Percentiles rank a stretch among this genome's conserved stretches.
These are phyloP conservation scores for Phytophthora crassamura DNA, from an alignment of 352 stramenopile genomes.

Conservation along the genomic window DNA sequence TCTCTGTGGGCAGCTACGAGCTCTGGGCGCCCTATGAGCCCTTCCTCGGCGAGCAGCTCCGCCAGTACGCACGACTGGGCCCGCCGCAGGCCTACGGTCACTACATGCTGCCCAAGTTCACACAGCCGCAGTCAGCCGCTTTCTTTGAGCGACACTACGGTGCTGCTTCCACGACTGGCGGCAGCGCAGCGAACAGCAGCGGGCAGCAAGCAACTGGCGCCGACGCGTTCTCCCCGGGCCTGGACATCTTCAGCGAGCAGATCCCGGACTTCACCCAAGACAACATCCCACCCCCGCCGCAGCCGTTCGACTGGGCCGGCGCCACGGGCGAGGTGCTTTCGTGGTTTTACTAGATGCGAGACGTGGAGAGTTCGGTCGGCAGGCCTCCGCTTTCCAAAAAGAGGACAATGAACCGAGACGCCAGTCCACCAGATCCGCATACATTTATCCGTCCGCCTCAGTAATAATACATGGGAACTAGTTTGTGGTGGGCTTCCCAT, in stretches of 20 bases:
- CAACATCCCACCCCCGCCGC: conserved; percentile 9
- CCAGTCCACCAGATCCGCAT: conserved; percentile 23
- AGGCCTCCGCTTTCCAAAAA: conserved; percentile 9
- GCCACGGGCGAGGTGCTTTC: conserved; percentile 39
- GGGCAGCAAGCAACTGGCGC: conserved; percentile 21
- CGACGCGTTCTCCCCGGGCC: conserved; percentile 21
- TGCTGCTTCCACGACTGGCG: conserved; percentile 13
- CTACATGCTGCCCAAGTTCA: conserved; percentile 40
- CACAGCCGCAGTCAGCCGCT: conserved; percentile 30
- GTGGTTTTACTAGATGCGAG: conserved; percentile 43
- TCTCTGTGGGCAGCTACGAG: conserved; percentile 38
- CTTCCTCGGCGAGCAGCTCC: conserved; percentile 34
- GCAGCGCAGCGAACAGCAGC: conserved; percentile 10
- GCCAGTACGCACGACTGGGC: conserved; percentile 33
- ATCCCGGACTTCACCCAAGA: conserved; percentile 41
- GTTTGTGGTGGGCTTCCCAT: conserved; percentile 10
- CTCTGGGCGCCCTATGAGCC: conserved; percentile 45
- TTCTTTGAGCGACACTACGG: conserved; percentile 42
- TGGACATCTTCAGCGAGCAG: conserved; percentile 41
- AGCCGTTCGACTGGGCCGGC: conserved; percentile 29
- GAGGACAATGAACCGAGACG: conserved; percentile 8
- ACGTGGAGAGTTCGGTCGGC: background rate
- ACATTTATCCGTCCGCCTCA: conserved; percentile 21
- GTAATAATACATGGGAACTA: conserved; percentile 34
- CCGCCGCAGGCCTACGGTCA: conserved; percentile 33